Evolutionary conservation across 768 basidiomycete genomes (phyloP).

Genomic region (Rubroboletus pulcherrimus): DNA sequence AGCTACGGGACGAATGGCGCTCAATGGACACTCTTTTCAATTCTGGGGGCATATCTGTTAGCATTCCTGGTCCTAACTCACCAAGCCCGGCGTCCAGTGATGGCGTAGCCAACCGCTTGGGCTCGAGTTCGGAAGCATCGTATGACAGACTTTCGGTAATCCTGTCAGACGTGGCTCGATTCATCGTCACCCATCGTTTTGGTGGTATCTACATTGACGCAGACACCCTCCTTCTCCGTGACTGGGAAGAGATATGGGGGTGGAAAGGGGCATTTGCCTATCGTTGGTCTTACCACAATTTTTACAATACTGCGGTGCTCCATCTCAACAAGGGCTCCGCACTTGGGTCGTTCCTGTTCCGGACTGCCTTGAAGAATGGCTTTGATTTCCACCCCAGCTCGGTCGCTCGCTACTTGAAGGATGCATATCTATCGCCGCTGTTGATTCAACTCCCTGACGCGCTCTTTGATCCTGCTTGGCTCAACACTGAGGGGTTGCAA

Average conservation of each 20-base stretch:
- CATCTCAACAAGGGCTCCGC: conserved; percentile 87
- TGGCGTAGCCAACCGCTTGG: conserved; percentile 43
- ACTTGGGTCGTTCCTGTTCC: conserved; percentile 85
- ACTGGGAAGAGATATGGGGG: conserved; percentile 97
- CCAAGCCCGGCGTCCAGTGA: conserved; percentile 9
- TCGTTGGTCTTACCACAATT: conserved; percentile 87
- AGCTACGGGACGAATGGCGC: conserved; percentile 88
- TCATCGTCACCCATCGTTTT: conserved; percentile 88
- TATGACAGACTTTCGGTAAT: conserved; percentile 87
- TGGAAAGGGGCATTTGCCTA: conserved; percentile 95
- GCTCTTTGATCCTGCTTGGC: conserved; percentile 90
- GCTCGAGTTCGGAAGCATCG: conserved; percentile 51
- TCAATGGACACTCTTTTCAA: conserved; percentile 78
- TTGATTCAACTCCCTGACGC: conserved; percentile 85
- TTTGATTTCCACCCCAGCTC: conserved; percentile 97
- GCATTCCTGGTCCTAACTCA: conserved; percentile 36
- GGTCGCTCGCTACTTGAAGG: conserved; percentile 78
- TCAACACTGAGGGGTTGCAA: conserved; percentile 88
- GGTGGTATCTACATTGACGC: conserved; percentile 95
- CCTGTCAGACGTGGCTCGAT: conserved; percentile 95
- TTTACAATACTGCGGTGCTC: conserved; percentile 92
- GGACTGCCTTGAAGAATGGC: conserved; percentile 86
- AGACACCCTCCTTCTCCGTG: conserved; percentile 86
- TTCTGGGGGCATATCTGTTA: conserved; percentile 75
- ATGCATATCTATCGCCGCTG: conserved; percentile 73